Conservation (phyloP, 1,139 yeast genomes). For the Keqinozyma sinolaborantium region DNA sequence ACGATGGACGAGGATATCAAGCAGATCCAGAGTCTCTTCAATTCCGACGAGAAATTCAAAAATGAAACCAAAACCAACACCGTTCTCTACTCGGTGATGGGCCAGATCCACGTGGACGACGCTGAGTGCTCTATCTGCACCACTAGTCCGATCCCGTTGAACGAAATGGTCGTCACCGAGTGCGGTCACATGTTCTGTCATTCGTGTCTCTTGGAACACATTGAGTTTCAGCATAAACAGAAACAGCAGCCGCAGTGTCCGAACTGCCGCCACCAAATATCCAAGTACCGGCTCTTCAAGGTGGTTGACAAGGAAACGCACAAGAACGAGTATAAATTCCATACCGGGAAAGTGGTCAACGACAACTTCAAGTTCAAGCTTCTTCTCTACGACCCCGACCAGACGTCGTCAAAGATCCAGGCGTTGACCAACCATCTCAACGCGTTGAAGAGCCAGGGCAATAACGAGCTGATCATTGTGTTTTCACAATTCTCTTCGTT, state of each 20-base stretch:
- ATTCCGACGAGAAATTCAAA: conserved; percentile 27
- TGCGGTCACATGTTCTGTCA: conserved; percentile 84
- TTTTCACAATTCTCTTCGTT: conserved; percentile 90
- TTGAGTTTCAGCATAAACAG: conserved; percentile 38
- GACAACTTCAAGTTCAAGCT: conserved; percentile 27
- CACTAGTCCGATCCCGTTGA: conserved; percentile 51
- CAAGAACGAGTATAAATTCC: conserved; percentile 31
- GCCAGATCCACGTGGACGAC: conserved; percentile 33
- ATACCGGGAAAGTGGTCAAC: conserved; percentile 20
- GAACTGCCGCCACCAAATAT: conserved; percentile 48
- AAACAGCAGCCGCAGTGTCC: conserved; percentile 50
- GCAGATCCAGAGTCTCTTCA: conserved; percentile 10
- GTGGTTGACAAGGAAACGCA: conserved; percentile 26
- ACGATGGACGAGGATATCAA: conserved; percentile 12
- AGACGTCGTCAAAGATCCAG: conserved; percentile 68
- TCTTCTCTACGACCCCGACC: conserved; percentile 46
- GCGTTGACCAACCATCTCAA: conserved; percentile 64
- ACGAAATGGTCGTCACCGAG: conserved; percentile 63
- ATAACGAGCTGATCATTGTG: conserved; percentile 75
- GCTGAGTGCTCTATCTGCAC: conserved; percentile 88
- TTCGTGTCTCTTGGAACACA: conserved; percentile 69
- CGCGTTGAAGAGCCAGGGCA: conserved; percentile 47
- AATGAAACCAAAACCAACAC: conserved; percentile 29
- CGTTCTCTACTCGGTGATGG: conserved; percentile 22
- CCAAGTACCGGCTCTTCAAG: conserved; percentile 41